Base-by-base conservation (phyloP, 2,329 filamentous ascomycete species). In the Diaporthe sp. region DNA sequence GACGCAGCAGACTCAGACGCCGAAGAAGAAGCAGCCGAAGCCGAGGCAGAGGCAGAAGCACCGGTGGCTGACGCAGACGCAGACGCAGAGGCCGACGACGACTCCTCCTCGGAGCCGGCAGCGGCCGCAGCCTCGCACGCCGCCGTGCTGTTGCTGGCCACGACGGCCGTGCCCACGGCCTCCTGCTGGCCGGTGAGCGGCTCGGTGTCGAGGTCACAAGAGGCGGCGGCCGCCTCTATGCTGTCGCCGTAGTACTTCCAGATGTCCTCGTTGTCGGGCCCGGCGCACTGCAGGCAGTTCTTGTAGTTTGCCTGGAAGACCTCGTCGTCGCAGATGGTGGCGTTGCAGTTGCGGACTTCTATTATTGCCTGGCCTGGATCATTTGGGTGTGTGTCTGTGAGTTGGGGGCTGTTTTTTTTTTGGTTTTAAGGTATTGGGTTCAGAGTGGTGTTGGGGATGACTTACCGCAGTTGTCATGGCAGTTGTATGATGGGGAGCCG, bases 391-490 rank as follows among this genome's bases (percentile, higher is more conserved):
- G 15, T 62, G 12, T n/a, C 19, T 17, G 15, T 67, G 44, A 74
- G 61, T 44, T 44, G 19, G 31, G 22, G 25, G 3, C 31, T 31
- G 31, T 31, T 15, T 49, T 3, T 49, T 17, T 12, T 49, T 17
- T 12, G 22, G 17, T 4, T 44, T 13, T 7, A 8, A 22, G 12
- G 12, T 42, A 25, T 13, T 34, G 5, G 4, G 51, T n/a, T 34
- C 19, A 25, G 34, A 34, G 6, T 28, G 53, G 15, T 9, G 39
- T 2, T 7, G 31, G 31, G 13, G 7, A 19, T 53, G 15, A 79
- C 83, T 55, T 78, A 86, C 85, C 85, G 79, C 85, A 87, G 77
- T 85, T 85, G 75, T 86, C 83, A 75, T 87, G 85, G 78, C 86
- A 87, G 76, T 86, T 84, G 79, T 86, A 87, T 0, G 79, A 73